Evolutionary conservation across 2,329 filamentous ascomycete species (phyloP).

Genomic region (Pseudogymnoascus sp.): DNA sequence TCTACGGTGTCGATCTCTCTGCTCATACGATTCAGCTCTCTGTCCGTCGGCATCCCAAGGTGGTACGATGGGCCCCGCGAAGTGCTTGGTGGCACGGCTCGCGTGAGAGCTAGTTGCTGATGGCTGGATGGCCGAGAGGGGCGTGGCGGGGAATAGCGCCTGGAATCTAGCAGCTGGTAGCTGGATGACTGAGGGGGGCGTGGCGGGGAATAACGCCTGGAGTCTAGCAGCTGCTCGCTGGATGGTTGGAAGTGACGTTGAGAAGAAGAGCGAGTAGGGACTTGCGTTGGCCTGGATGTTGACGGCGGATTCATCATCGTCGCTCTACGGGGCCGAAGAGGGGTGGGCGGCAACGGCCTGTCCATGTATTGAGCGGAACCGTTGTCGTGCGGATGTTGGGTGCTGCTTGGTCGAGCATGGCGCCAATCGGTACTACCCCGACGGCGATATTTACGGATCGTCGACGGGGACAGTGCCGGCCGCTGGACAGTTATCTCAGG

Average conservation of each 20-base stretch:
- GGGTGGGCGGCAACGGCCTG: background rate
- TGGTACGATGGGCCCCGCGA: background rate
- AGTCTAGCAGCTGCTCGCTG: background rate
- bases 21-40: background rate
- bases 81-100: background rate
- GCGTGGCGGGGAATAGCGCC: background rate
- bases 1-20: background rate
- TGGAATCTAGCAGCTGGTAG: background rate
- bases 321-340: background rate
- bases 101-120: background rate
- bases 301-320: background rate
- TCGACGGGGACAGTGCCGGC: background rate
- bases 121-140: background rate
- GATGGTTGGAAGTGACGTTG: background rate
- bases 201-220: background rate
- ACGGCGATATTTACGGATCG: background rate
- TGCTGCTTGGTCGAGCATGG: background rate
- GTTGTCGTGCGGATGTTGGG: background rate
- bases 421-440: background rate
- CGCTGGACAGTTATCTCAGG: background rate
- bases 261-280: background rate
- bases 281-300: background rate
- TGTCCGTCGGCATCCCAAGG: background rate
- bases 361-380: background rate
- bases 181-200: background rate